Evolutionary conservation across 1,139 yeast species (phyloP), one percentile per base, ranked within the genome.

Genomic region (Saccharomycopsis hybrid): DNA sequence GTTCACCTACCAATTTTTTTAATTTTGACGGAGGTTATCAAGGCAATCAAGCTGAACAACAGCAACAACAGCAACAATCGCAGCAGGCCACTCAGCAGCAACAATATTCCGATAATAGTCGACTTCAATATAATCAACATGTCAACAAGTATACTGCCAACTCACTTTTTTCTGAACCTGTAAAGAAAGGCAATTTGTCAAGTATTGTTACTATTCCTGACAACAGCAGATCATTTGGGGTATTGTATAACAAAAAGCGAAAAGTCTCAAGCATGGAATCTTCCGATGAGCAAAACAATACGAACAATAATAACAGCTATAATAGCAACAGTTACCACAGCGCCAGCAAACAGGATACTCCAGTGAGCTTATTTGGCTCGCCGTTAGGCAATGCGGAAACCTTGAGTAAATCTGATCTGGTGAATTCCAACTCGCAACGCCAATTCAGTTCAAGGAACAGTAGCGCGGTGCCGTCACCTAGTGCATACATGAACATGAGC

Each of bases 191-290:
- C 27, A 49, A 42, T 30, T 30, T 52, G 48, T 50, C 55, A 5
- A 44, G 49, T 39, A 35, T 52, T 33, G 43, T 52, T 25, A 52
- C 55, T 5, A 52, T 52, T 39, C 55, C 55, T 4, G 55, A 52
- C 43, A 52, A 52, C 35, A 41, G 47, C 24, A 47, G 35, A 5
- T 52, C 55, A 4, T 52, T 52, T 40, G 55, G 47, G 9, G 53
- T 40, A 9, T 24, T 50, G 24, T 52, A 52, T 35, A 35, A 27
- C 33, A 52, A 52, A 35, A 52, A 52, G 37, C 46, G 55, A 3
- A 52, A 52, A 37, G 50, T 52, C 18, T 41, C 44, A 8, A 44
- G 47, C 28, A 24, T 45, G 29, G 35, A 43, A 9, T 40, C 41
- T 40, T 27, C 31, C 8, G 52, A 45, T 25, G 36, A 42, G 30